Conservation (phyloP, 345 rosid genomes). For the Eucalyptus marginata region DNA sequence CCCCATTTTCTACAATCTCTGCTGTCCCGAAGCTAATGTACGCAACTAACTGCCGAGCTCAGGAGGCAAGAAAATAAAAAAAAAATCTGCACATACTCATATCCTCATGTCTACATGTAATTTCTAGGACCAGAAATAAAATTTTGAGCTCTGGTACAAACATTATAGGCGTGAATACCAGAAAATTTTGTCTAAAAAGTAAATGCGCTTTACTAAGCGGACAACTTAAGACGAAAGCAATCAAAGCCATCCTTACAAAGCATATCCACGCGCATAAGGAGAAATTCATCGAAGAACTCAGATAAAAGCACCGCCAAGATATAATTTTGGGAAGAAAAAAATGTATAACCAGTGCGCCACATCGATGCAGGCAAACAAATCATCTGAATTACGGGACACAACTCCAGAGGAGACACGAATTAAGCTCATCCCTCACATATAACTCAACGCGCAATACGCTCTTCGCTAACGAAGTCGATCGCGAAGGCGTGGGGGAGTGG, state of each 20-base stretch:
- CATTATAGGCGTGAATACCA: background rate
- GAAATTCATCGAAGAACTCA: background rate
- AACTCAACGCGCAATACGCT: background rate
- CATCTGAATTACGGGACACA: background rate
- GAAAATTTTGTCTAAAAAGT: background rate
- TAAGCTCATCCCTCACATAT: background rate
- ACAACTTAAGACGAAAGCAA: background rate
- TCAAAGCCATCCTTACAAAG: background rate
- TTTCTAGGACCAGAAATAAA: background rate
- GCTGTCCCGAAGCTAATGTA: background rate
- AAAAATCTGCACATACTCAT: background rate
- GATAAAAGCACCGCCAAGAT: background rate
- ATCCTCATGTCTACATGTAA: background rate
- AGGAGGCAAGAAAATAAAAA: background rate
- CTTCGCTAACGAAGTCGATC: background rate
- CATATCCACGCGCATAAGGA: background rate
- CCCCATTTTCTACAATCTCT: background rate
- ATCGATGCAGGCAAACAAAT: background rate
- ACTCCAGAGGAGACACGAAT: background rate
- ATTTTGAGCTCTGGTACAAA: background rate
- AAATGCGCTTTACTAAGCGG: background rate
- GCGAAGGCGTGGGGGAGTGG: background rate
- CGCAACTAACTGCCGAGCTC: background rate
- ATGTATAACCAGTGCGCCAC: background rate
- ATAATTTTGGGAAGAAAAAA: background rate